Base-by-base conservation (phyloP, 176 grass and related monocot genomes). In the Elymus sibiricus region DNA sequence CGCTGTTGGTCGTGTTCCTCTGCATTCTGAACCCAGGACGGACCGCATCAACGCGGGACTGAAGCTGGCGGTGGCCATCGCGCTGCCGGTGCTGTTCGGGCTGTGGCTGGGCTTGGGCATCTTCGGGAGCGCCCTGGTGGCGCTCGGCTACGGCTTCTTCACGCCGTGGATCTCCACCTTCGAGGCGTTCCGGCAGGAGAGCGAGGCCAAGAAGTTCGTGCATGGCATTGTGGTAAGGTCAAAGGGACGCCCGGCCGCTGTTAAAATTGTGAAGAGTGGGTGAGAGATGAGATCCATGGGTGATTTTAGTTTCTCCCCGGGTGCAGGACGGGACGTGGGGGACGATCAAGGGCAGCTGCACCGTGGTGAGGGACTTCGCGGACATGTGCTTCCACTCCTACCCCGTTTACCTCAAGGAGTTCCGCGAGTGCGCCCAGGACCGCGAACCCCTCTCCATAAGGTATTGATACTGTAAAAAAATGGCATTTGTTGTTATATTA, bases 91-190 rank as follows among this genome's bases (percentile, higher is more conserved):
- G 37, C 77, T 98, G 46, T 90, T 95, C 79, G 87, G 85, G 40
- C 85, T 98, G 3, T 98, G 93, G 93, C 86, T 98, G 26, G 95
- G 90, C 16, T 74, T 98, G 39, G 55, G 91, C 77, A 93, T 98
- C n/a, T 87, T 92, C 64, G 93, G 95, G 68, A 95, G 89, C 63
- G 83, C 85, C 49, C 89, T 98, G 15, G 91, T 98, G 59, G 95
- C 91, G 9, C 76, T 98, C 39, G 95, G 95, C 25, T 98, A 93
- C 59, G 95, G 95, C 73, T 93, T 98, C 85, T 91, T 95, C 83
- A 93, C 93, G 76, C 95, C 95, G 2, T 98, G 95, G 95, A 83
- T 98, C 76, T 93, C 95, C 65, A 98, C 95, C 78, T 98, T 98
- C 70, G 95, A 98, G 89, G 95, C 95, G 70, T 98, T 98, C 91